A percentile compares a stretch with the other conserved stretches of the same genome.
Conservation (phyloP, 2,329 filamentous ascomycete species). For the Mollisia scopiformis region DNA sequence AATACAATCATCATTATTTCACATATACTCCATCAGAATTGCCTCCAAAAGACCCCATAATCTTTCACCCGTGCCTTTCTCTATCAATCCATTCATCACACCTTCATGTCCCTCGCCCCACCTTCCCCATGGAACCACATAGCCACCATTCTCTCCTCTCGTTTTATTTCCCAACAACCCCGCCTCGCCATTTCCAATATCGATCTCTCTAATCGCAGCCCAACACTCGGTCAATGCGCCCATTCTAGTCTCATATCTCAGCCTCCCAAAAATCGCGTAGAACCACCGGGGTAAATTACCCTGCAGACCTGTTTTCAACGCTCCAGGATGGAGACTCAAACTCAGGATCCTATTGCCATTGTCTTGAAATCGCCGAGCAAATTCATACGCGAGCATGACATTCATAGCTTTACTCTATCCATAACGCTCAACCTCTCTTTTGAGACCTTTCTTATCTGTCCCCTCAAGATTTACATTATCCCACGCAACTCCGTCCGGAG, state of each 20-base stretch:
- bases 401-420: conserved; percentile 17
- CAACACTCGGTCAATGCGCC: conserved; percentile 10
- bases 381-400: conserved; percentile 14
- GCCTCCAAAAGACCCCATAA: conserved; percentile 9
- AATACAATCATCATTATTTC: no score
- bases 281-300: conserved; percentile 7
- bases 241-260: conserved; percentile 2
- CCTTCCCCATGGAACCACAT: conserved; percentile 15
- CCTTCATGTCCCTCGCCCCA: conserved; percentile 8
- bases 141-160: conserved; percentile 14
- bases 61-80: not conserved
- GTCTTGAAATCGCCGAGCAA: conserved; percentile 3
- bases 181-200: not conserved
- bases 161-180: not conserved
- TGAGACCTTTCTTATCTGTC: not conserved
- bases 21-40: conserved; percentile 4
- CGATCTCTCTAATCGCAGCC: not conserved
- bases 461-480: conserved; percentile 6
- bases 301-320: conserved; percentile 8
- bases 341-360: conserved; percentile 7
- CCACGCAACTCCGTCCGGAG: conserved; percentile 10
- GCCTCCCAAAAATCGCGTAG: not conserved
- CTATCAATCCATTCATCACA: conserved; percentile 7
- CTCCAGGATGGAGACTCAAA: conserved; percentile 11
- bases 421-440: conserved; percentile 6